Evolutionary conservation across 306 rosid species (phyloP).

Genomic region (Vicia villosa): DNA sequence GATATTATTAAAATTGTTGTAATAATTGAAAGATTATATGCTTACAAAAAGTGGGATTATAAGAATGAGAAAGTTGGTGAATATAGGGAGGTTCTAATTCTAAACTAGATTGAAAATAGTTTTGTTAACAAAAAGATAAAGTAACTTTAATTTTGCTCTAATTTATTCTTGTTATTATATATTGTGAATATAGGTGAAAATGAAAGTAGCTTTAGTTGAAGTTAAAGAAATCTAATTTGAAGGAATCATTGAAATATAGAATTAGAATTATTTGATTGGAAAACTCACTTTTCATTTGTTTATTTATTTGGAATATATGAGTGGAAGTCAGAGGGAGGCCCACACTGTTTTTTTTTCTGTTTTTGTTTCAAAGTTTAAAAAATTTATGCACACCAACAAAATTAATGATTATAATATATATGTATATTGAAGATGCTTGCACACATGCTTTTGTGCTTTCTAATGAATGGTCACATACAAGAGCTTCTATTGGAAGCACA

Average conservation of each 20-base stretch:
- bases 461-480: conserved; percentile 68
- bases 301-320: conserved; percentile 79
- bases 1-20: conserved; percentile 44
- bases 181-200: conserved; percentile 58
- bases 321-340: conserved; percentile 94
- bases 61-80: conserved; percentile 55
- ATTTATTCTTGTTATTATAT: conserved; percentile 42
- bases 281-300: conserved; percentile 73
- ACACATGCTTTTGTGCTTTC: conserved; percentile 65
- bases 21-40: conserved; percentile 57
- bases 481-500: conserved; percentile 63
- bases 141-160: conserved; percentile 51
- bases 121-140: conserved; percentile 48
- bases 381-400: background rate
- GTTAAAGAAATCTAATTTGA: conserved; percentile 36
- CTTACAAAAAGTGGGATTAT: conserved; percentile 41
- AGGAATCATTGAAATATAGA: conserved; percentile 66
- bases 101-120: conserved; percentile 41
- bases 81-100: conserved; percentile 40
- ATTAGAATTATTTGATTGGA: conserved; percentile 61
- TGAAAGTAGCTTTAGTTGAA: conserved; percentile 55
- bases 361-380: conserved; percentile 28
- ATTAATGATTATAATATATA: conserved; percentile 18
- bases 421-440: conserved; percentile 46
- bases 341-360: conserved; percentile 38